These are phyloP conservation scores for Lupinus albus DNA, from an alignment of 306 rosid species.

Conservation along the genomic window DNA sequence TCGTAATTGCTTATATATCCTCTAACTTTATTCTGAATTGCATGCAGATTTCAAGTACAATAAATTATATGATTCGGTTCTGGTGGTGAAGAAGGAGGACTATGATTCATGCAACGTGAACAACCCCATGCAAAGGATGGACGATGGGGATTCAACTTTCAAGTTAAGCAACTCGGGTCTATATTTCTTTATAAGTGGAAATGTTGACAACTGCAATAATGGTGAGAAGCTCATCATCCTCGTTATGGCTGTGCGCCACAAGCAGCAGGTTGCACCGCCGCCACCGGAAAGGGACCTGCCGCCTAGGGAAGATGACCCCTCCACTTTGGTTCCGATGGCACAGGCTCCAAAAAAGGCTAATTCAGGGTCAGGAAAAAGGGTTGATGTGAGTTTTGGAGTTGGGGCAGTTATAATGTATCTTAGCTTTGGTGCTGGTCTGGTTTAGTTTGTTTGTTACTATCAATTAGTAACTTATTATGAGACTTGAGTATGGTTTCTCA, in stretches of 20 bases:
- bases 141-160: constrained; percentile 56
- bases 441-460: constrained; percentile 15
- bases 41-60: constrained; percentile 69
- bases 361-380: constrained; percentile 34
- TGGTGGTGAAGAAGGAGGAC: constrained; percentile 64
- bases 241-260: constrained; percentile 52
- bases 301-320: background rate
- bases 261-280: constrained; percentile 2
- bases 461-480: background rate
- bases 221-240: constrained; percentile 59
- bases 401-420: constrained; percentile 32
- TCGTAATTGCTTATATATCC: no score
- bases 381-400: constrained; percentile 25
- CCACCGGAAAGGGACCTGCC: background rate
- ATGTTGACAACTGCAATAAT: constrained; percentile 45
- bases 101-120: constrained; percentile 61
- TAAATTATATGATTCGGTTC: constrained; percentile 57
- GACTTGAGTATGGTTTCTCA: background rate
- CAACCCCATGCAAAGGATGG: constrained; percentile 45
- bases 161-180: constrained; percentile 59
- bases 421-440: constrained; percentile 25
- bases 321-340: constrained; percentile 6
- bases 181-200: constrained; percentile 59
- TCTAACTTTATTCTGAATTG: background rate
- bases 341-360: constrained; percentile 7